Conservation (phyloP, 768 basidiomycete genomes). For the Leucosporidium creatinivorum region DNA sequence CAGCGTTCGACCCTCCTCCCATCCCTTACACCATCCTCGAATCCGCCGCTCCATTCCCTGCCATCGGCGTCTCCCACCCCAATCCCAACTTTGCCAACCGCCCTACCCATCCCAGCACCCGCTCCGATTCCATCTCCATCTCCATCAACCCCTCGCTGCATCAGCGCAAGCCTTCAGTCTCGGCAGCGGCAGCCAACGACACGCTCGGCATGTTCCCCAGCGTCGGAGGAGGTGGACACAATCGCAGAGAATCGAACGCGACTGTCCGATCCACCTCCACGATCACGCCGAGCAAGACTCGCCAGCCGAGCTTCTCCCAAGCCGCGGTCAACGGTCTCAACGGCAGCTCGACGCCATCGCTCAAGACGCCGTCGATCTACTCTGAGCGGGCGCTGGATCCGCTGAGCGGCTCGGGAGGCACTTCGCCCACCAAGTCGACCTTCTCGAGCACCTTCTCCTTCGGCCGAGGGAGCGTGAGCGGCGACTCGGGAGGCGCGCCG, state of each 20-base stretch:
- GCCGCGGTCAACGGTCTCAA: neutral
- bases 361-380: neutral
- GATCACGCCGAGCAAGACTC: neutral
- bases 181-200: neutral
- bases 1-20: neutral
- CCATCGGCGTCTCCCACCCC: neutral
- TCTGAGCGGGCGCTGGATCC: no score
- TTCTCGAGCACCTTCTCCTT: no score
- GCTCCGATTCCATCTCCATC: slow-evolving; percentile 5
- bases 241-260: neutral
- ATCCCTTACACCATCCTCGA: neutral
- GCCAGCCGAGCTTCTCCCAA: no score
- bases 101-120: neutral
- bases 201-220: neutral
- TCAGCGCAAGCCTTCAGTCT: neutral
- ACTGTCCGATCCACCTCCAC: neutral
- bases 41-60: neutral
- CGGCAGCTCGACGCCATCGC: neutral
- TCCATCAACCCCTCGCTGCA: neutral
- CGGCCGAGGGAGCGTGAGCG: no score
- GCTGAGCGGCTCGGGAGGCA: no score
- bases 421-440: no score
- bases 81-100: neutral
- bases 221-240: neutral
- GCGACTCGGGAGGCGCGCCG: no score